Conservation (phyloP, 2,329 filamentous ascomycete genomes). For the Fusarium circinatum region DNA sequence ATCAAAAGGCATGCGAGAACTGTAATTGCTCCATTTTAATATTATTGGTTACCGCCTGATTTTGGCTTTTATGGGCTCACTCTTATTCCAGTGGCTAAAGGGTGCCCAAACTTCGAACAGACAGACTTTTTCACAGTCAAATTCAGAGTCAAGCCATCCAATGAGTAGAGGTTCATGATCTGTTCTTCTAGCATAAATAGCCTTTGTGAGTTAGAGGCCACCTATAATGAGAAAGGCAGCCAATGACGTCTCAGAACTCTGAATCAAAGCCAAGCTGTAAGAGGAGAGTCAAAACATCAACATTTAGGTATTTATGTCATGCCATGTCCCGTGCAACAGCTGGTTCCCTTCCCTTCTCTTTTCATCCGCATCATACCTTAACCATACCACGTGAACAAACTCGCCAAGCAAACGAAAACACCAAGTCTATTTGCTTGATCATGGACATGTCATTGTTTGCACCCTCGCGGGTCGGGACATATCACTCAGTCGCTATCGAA, state of each 20-base stretch:
- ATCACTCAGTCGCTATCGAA: neutral
- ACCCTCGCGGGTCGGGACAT: neutral
- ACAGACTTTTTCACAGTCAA: neutral
- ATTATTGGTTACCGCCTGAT: neutral
- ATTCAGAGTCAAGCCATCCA: neutral
- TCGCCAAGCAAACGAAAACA: neutral
- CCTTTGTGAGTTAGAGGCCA: neutral
- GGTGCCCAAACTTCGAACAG: neutral
- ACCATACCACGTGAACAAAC: neutral
- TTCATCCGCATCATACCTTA: no score
- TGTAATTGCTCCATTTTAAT: fast-evolving
- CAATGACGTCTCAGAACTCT: neutral
- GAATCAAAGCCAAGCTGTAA: neutral
- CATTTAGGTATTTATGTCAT: neutral
- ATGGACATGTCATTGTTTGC: neutral
- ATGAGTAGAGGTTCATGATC: neutral
- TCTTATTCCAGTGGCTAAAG: neutral
- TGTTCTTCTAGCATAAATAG: neutral
- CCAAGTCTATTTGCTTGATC: neutral
- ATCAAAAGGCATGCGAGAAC: no score
- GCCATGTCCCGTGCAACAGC: neutral
- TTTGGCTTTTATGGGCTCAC: neutral
- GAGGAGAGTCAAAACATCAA: neutral
- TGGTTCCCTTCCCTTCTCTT: no score
- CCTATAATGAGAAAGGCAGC: neutral